Percentiles rank a stretch among this genome's conserved stretches.
Evolutionary conservation across 2,329 filamentous ascomycete species (phyloP).

Genomic region (Colletotrichum spaethianum): DNA sequence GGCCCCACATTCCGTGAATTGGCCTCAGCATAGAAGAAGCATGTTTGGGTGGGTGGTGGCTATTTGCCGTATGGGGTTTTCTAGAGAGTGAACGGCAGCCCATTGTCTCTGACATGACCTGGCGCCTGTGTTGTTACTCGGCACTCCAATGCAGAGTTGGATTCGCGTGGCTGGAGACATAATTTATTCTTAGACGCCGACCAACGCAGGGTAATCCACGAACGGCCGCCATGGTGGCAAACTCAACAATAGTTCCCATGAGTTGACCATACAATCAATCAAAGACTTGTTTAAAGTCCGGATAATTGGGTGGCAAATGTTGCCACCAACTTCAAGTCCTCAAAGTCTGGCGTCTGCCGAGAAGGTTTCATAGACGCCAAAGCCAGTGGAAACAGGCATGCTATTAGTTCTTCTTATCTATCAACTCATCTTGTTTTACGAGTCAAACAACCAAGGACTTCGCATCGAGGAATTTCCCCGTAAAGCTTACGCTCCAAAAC

Average conservation of each 20-base stretch:
- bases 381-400: not conserved
- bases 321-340: not conserved
- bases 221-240: not conserved
- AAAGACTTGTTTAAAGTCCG: not conserved
- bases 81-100: too few species aligned
- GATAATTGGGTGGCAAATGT: not conserved
- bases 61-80: not conserved
- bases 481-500: not conserved
- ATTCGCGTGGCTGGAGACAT: too few species aligned
- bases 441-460: not conserved
- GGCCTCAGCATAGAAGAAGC: not conserved
- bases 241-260: not conserved
- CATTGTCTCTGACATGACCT: too few species aligned
- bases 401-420: not conserved
- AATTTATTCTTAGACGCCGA: too few species aligned
- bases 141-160: too few species aligned
- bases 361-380: not conserved
- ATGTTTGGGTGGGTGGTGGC: not conserved
- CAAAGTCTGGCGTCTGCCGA: not conserved
- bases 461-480: not conserved
- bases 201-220: too few species aligned
- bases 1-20: not conserved
- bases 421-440: not conserved
- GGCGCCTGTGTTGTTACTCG: too few species aligned
- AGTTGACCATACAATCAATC: not conserved